Base-by-base conservation (phyloP, 805 yeast species). In the Hemisphaericaspora nanyangensis region DNA sequence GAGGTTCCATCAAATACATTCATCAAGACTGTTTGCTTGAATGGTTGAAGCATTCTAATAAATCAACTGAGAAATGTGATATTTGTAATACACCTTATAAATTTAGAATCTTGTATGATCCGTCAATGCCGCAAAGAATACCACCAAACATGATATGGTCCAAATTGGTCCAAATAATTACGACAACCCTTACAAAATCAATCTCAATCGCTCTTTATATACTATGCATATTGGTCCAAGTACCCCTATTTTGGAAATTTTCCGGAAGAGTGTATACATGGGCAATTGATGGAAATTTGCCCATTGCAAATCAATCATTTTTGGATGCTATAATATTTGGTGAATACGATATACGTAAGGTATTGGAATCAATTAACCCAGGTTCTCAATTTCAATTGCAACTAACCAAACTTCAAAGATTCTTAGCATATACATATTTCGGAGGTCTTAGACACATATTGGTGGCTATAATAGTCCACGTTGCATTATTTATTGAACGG, bases 1-100 rank as follows among this genome's bases (percentile, higher is more conserved):
- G 88, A 38, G 99, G 99, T 1, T 84, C 95, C 11, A 95, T 93
- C 58, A 84, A 83, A 56, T 90, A 81, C 53, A 86, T 93, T 38
- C 99, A 93, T 59, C 95, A 91, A 59, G 95, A 84, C 40, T 93
- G 99, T 46, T 63, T 91, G 33, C 65, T 80, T 51, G 93, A 87
- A 53, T 91, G 99, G 99, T 74, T 93, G 29, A 70, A 73, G 36
- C 89, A 79, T 55, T 70, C 85, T 15, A 69, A 75, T 37, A 78
- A 80, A 43, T 72, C 73, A 25, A 70, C 81, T 10, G 59, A 60
- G 40, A 70, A 76, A 28, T 93, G 98, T 72, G 98, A 91, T 58
- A 85, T 93, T 29, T 93, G 98, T 59, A 83, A 88, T 51, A 69
- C 84, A 26, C 76, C 79, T 20, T 89, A 84, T 60, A 72, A 69